Evolutionary conservation across 31 red algal genomes (phyloP), one percentile per base, ranked within the genome.

Genomic region (Pterothamnion heteromorphum): DNA sequence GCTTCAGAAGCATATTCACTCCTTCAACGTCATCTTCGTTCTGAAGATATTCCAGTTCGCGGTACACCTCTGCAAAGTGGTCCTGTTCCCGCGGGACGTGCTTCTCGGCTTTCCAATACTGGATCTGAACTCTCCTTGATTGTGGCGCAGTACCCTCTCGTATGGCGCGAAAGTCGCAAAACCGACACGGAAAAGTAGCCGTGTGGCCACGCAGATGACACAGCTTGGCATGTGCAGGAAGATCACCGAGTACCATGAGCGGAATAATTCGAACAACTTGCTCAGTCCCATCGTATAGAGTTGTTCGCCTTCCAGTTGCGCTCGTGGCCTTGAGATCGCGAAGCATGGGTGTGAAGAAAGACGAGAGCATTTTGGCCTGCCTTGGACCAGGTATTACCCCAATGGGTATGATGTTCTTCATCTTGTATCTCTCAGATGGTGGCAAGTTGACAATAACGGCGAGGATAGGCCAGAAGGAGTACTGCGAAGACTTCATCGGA

Each of bases 111-210:
- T n/a, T n/a, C n/a, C n/a, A n/a, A n/a, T n/a, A n/a, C n/a, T n/a
- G n/a, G n/a, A n/a, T n/a, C n/a, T n/a, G n/a, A n/a, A n/a, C n/a
- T n/a, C n/a, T n/a, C n/a, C n/a, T n/a, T n/a, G n/a, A n/a, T n/a
- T n/a, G n/a, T n/a, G n/a, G n/a, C n/a, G n/a, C n/a, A n/a, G n/a
- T n/a, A n/a, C n/a, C n/a, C n/a, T n/a, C n/a, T n/a, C n/a, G n/a
- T n/a, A n/a, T n/a, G n/a, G n/a, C n/a, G n/a, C n/a, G n/a, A n/a
- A n/a, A n/a, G n/a, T n/a, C n/a, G 22, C 85, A 88, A 31, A 44
- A 88, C 21, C 36, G 4, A n/a, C 85, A 88, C 1, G 85, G 85
- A 51, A 88, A 0, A 0, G 64, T 43, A n/a, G 85, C 85, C 51
- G 51, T 88, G 41, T 88, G 64, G 0, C 85, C 85, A 0, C 18